A percentile compares a stretch with the other conserved stretches of the same genome.
Evolutionary conservation across 306 rosid genomes (phyloP).

Genomic region (Astragalus glycyphyllos): DNA sequence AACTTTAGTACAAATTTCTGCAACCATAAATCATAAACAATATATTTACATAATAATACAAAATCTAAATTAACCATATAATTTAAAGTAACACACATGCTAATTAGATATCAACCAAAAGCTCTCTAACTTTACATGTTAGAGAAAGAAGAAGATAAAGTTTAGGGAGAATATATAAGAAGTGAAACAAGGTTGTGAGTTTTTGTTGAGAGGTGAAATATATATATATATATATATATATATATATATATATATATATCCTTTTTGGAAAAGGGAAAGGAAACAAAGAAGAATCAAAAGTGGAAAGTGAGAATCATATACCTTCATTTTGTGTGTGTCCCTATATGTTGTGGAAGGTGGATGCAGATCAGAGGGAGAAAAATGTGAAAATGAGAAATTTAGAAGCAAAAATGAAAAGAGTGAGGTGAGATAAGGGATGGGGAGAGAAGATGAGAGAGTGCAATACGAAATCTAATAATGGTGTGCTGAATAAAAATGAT

Average conservation of each 20-base stretch:
- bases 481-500: constrained; percentile 38
- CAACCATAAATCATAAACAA: constrained; percentile 11
- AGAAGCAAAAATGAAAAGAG: background rate
- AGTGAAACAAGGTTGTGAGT: constrained; percentile 24
- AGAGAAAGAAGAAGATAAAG: constrained; percentile 31
- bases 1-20: constrained; percentile 82
- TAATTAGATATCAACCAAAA: background rate
- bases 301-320: constrained; percentile 51
- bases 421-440: constrained; percentile 7
- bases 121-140: background rate
- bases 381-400: background rate
- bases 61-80: constrained; percentile 34
- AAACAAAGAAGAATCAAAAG: constrained; percentile 31
- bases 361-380: constrained; percentile 39
- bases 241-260: background rate
- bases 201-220: constrained; percentile 28
- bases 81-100: constrained; percentile 13
- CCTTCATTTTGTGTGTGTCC: constrained; percentile 62
- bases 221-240: constrained; percentile 9
- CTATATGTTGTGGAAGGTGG: constrained; percentile 20
- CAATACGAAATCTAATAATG: constrained; percentile 60
- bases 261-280: background rate
- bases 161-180: constrained; percentile 45
- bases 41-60: background rate
- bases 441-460: constrained; percentile 26